phyloP scores from a whole-genome alignment of 176 grass and related monocot genomes.

The Saccharum spontaneum region DNA sequence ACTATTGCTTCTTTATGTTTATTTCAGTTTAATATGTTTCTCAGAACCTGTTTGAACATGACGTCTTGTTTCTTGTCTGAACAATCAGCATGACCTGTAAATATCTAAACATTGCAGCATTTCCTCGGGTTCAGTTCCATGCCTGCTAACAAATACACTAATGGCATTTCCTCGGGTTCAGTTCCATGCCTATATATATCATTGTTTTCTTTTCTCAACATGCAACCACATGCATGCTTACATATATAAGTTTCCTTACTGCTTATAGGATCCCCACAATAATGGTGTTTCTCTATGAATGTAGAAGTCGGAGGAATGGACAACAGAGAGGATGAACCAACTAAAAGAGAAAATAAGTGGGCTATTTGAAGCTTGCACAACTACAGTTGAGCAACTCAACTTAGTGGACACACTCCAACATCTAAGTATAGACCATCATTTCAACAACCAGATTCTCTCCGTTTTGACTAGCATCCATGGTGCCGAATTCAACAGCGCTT shows the following conservation, averaged over 20 bases:
- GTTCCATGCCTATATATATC: not conserved
- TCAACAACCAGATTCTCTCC: constrained; percentile 4
- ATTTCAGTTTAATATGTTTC: too few relatives aligned
- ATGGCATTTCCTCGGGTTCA: too few relatives aligned
- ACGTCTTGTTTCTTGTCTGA: too few relatives aligned
- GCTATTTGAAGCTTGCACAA: not conserved
- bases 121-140: too few relatives aligned
- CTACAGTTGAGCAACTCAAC: constrained; percentile 10
- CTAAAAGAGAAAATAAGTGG: constrained; percentile 19
- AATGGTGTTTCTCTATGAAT: not conserved
- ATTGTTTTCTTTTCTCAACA: not conserved
- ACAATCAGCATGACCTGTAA: not conserved
- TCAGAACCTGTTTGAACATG: not conserved
- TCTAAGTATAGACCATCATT: constrained; percentile 39
- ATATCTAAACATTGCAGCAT: not conserved
- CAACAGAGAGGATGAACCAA: constrained; percentile 7
- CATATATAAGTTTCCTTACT: not conserved
- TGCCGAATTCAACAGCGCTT: constrained; percentile 12
- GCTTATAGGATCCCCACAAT: not conserved
- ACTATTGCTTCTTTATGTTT: too few relatives aligned
- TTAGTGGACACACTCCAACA: constrained; percentile 39
- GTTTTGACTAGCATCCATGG: not conserved
- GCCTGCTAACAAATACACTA: too few relatives aligned
- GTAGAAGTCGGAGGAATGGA: constrained; percentile 35
- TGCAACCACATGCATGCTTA: not conserved